Conservation (phyloP, 352 stramenopile species). For the Globisporangium abappressorium region DNA sequence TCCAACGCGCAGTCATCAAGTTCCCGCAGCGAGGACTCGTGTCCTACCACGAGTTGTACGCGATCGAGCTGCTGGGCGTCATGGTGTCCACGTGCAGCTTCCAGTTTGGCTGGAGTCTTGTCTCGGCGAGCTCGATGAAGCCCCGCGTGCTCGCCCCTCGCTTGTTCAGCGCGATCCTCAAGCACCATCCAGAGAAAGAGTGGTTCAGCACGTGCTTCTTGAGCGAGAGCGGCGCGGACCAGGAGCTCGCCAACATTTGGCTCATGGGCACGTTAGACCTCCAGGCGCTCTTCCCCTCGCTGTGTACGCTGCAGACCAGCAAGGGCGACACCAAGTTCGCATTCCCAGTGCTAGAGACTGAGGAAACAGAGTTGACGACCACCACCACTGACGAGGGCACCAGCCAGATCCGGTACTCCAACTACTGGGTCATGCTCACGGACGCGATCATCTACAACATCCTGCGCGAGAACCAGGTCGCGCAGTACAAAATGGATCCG, state of each 20-base stretch:
- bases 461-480: conserved; percentile 36
- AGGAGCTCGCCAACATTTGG: conserved; percentile 60
- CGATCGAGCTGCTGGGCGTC: conserved; percentile 61
- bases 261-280: conserved; percentile 67
- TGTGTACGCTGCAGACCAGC: conserved; percentile 5
- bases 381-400: not conserved
- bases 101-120: conserved; percentile 58
- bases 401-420: conserved; percentile 35
- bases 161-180: conserved; percentile 53
- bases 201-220: conserved; percentile 69
- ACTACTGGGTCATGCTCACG: conserved; percentile 70
- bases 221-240: conserved; percentile 47
- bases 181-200: conserved; percentile 53
- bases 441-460: conserved; percentile 65
- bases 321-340: conserved; percentile 22
- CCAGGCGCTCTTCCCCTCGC: conserved; percentile 24
- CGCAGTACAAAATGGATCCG: conserved; percentile 51
- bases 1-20: conserved; percentile 61
- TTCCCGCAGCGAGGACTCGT: conserved; percentile 30
- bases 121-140: conserved; percentile 39
- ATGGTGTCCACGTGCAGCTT: conserved; percentile 58
- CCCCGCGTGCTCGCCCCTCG: conserved; percentile 51
- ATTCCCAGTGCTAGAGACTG: conserved; percentile 13
- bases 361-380: not conserved
- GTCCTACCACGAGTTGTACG: conserved; percentile 53